Conservation (phyloP, 2,329 filamentous ascomycete species). For the Paraconiothyrium sp. region DNA sequence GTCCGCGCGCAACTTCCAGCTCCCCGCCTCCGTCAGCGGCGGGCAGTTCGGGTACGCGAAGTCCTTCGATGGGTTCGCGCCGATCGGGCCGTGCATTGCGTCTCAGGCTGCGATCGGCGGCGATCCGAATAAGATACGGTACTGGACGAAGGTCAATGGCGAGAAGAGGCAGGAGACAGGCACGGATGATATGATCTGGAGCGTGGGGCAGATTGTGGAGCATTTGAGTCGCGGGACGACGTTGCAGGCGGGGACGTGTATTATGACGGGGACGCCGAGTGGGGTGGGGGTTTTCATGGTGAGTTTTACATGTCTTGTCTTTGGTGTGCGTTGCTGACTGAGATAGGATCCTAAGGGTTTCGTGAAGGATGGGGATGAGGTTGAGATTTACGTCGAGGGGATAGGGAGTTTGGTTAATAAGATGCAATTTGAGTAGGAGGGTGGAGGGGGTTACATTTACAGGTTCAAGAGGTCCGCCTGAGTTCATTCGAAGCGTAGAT, state of each 20-base stretch:
- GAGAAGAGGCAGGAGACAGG: constrained; percentile 54
- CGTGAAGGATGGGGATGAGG: constrained; percentile 46
- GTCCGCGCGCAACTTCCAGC: constrained; percentile 65
- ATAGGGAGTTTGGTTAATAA: constrained; percentile 48
- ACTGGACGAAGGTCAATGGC: constrained; percentile 57
- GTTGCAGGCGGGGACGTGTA: constrained; percentile 56
- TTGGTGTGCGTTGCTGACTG: too few species aligned
- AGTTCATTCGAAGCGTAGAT: too few species aligned
- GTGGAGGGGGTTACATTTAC: too few species aligned
- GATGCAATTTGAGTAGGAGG: constrained; percentile 42
- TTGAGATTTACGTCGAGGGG: constrained; percentile 46
- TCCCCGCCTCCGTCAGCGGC: constrained; percentile 42
- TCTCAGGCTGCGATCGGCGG: constrained; percentile 38
- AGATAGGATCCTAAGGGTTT: constrained; percentile 46
- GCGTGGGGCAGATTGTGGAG: constrained; percentile 53
- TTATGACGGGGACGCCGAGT: constrained; percentile 62
- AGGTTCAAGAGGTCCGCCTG: too few species aligned
- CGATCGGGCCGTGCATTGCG: constrained; percentile 55
- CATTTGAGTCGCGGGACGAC: constrained; percentile 59
- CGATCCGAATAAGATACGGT: constrained; percentile 44
- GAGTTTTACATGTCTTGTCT: background rate
- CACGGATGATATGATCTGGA: constrained; percentile 60
- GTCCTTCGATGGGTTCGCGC: constrained; percentile 57
- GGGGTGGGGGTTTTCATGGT: constrained; percentile 49
- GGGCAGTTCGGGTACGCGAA: constrained; percentile 56